These are phyloP conservation scores for Amaranthus hypochondriacus DNA, from an alignment of 148 eudicot genomes.

Conservation along the genomic window DNA sequence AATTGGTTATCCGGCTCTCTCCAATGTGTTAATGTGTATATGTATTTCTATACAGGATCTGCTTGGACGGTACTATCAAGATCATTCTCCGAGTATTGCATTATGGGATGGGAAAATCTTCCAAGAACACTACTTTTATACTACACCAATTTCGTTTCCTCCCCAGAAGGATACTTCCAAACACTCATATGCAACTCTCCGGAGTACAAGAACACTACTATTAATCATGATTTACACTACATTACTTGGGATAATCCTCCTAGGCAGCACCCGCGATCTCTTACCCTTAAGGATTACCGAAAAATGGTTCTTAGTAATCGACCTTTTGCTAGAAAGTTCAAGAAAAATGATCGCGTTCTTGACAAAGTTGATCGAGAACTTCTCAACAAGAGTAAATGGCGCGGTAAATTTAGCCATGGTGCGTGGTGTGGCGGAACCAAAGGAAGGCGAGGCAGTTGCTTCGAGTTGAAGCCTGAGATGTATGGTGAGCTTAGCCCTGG, in stretches of 20 bases:
- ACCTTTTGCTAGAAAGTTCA: conserved; percentile 92
- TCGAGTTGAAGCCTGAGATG: conserved; percentile 37
- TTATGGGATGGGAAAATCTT: conserved; percentile 82
- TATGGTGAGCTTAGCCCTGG: conserved; percentile 70
- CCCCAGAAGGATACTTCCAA: conserved; percentile 93
- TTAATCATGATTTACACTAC: conserved; percentile 83
- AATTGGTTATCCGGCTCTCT: too few species aligned
- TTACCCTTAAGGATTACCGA: conserved; percentile 63
- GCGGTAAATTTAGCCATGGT: conserved; percentile 42
- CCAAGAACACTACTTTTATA: conserved; percentile 90
- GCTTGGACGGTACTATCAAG: conserved; percentile 88
- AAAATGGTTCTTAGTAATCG: conserved; percentile 72
- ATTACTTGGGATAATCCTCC: conserved; percentile 88
- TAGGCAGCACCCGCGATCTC: conserved; percentile 79
- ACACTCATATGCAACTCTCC: conserved; percentile 79
- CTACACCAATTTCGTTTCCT: conserved; percentile 90
- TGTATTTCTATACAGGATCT: conserved; percentile 46
- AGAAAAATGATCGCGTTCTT: conserved; percentile 57
- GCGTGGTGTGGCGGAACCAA: conserved; percentile 65
- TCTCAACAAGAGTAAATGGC: conserved; percentile 38
- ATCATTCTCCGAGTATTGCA: conserved; percentile 72
- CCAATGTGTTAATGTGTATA: too few species aligned
- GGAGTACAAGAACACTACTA: conserved; percentile 62
- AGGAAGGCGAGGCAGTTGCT: conserved; percentile 24
- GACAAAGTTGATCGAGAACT: conserved; percentile 66